Conservation (phyloP, 176 grass and related monocot genomes). For the Oryza meridionalis region DNA sequence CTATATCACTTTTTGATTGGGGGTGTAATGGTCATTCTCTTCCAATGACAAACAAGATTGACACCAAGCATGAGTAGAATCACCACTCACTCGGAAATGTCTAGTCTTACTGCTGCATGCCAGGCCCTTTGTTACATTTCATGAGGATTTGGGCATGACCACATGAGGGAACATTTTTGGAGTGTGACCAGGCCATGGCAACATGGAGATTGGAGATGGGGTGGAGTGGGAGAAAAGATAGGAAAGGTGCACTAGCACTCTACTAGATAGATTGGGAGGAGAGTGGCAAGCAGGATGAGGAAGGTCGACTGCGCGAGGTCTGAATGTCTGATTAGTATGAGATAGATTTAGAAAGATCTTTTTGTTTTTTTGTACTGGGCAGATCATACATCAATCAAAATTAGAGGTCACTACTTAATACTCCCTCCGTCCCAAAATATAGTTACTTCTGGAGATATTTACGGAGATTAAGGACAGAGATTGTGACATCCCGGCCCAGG, state of each 20-base stretch:
- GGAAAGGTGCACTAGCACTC: not conserved
- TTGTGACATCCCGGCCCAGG: too few relatives aligned
- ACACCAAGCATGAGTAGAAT: not conserved
- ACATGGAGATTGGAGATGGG: not conserved
- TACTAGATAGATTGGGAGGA: not conserved
- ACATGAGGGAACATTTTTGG: not conserved
- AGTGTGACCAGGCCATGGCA: not conserved
- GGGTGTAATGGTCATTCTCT: too few relatives aligned
- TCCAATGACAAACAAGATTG: not conserved
- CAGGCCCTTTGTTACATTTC: not conserved
- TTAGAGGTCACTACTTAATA: not conserved
- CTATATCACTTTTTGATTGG: too few relatives aligned
- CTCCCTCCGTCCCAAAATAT: too few relatives aligned
- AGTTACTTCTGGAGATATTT: too few relatives aligned
- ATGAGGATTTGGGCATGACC: not conserved
- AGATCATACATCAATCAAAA: not conserved
- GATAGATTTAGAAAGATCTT: constrained; percentile 9
- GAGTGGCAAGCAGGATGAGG: not conserved
- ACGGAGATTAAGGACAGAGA: too few relatives aligned
- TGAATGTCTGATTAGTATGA: not conserved
- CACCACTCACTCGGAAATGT: too few relatives aligned
- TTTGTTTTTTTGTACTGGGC: not conserved
- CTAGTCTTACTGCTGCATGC: not conserved
- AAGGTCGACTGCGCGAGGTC: not conserved
- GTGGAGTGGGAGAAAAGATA: not conserved